phyloP scores from a whole-genome alignment of 371 early-diverging fungal species.

The Funneliformis caledonium region DNA sequence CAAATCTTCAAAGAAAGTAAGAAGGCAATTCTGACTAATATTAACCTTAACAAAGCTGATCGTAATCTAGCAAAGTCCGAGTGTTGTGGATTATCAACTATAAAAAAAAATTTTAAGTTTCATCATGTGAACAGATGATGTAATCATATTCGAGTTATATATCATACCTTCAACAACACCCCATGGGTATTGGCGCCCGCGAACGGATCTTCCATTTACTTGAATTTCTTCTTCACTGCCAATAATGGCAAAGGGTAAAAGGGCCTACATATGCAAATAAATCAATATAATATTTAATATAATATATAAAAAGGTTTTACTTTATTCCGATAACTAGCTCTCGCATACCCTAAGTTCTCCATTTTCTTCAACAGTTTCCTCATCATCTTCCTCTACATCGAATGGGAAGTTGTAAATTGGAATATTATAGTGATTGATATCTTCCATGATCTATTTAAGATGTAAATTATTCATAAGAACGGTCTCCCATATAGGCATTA shows the following conservation, averaged over 20 bases:
- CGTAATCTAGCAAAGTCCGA: constrained; percentile 97
- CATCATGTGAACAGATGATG: not conserved
- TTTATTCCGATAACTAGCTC: not conserved
- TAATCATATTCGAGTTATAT: not conserved
- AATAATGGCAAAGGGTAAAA: constrained; percentile 96
- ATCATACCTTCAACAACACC: constrained; percentile 88
- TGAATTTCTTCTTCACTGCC: constrained; percentile 93
- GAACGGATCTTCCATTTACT: constrained; percentile 74
- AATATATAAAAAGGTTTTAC: too few species aligned
- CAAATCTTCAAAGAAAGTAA: too few species aligned
- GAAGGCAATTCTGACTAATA: too few species aligned
- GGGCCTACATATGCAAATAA: constrained; percentile 51
- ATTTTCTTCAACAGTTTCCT: constrained; percentile 96
- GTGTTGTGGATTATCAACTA: constrained; percentile 85
- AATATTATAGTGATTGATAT: constrained; percentile 89
- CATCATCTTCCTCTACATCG: constrained; percentile 80
- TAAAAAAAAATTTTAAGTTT: not conserved
- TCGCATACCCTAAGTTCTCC: constrained; percentile 77
- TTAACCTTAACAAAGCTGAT: constrained; percentile 81
- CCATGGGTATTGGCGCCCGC: constrained; percentile 99
- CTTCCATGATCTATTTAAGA: constrained; percentile 78
- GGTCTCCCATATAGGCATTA: too few species aligned
- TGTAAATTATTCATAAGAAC: too few species aligned
- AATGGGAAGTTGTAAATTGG: constrained; percentile 88
- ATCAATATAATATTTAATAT: not conserved